Evolutionary conservation across 208 protist species (phyloP), one percentile per base, ranked within the genome.

Genomic region (Acanthamoeba quina): DNA sequence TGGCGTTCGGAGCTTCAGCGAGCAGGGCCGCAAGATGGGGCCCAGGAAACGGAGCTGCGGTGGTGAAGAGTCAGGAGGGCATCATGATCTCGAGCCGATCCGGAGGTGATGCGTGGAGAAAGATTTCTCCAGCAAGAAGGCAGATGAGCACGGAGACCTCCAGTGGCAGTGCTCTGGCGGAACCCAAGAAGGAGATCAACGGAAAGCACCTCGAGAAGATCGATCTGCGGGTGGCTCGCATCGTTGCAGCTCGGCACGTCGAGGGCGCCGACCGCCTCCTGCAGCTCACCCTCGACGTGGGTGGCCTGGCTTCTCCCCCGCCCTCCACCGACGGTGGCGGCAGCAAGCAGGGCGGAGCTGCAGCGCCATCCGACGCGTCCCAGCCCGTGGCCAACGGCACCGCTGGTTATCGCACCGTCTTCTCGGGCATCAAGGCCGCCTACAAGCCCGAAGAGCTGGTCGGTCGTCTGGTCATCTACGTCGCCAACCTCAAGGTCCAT

Each of bases 101-200:
- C 49, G 49, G 49, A 54, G 7, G 11, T 54, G 49, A n/a, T n/a
- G n/a, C n/a, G n/a, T n/a, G 49, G 49, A 13, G 49, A 4, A 54
- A 11, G 49, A 54, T 54, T 54, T 54, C 49, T 54, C 49, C 49
- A 11, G 4, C 49, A 13, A 4, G 21, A 21, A 60, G 5, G 56
- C 6, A 24, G 56, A 6, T 60, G 56, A 60, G 56, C 56, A 60
- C 56, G 21, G 15, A 60, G 56, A 15, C 17, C 56, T 24, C 7
- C 49, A 60, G 56, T 15, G 56, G 56, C 62, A 3, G n/a, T 15
- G 5, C 37, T 5, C 80, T 88, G 10, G 52, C 54, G 49, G 52
- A 56, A 31, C 80, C 80, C 44, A 88, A 88, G 80, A 64, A 88
- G 49, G 80, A 88, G 80, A 88, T 88, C 80, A 88, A 56, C 52